Evolutionary conservation across 192 early-diverging fungal species (phyloP), one percentile per base, ranked within the genome.

Genomic region (Coemansia sp.): DNA sequence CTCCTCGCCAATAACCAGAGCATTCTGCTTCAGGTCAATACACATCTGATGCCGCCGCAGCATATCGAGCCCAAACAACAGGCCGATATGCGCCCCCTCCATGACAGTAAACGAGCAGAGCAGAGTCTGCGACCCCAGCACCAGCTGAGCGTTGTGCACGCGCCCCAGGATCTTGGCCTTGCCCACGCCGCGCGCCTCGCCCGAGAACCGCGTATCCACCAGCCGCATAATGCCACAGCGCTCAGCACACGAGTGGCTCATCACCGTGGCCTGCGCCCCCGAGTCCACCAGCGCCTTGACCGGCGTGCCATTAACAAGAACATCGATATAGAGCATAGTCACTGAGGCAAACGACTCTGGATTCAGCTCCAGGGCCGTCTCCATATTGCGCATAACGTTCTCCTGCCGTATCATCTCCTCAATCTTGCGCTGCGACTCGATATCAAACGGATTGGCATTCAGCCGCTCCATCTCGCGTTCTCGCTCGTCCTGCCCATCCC

Each of bases 11-110:
- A 99, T 94, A 3, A 91, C 80, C 52, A 99, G 80, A 1, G 78
- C 85, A 61, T 96, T 88, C 61, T 90, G 91, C 61, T 83, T 83
- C 59, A 99, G 74, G 75, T 99, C 96, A 70, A 98, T 97, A 63
- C 89, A 88, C 23, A 93, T 93, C 83, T 89, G 89, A 66, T 98
- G 93, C 10, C 93, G 85, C 70, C 89, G 94, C 25, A 99, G 84
- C 93, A 98, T 97, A 57, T 99, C 97, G 60, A 99, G 73, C 0
- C 96, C 97, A 77, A 99, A 94, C 33, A 99, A 76, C 34, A 99
- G 61, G 59, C 94, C 94, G 7, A 94, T 88, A 14, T 91, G 92
- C 35, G 92, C 93, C 10, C 91, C 92, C 81, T 97, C 94, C 86
- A 99, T 93, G 37, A 97, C 91, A 1, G 91, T 93, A 47, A 99